Evolutionary conservation across 2,329 filamentous ascomycete species (phyloP), one percentile per base, ranked within the genome.

Genomic region (Tolypocladium sp.): DNA sequence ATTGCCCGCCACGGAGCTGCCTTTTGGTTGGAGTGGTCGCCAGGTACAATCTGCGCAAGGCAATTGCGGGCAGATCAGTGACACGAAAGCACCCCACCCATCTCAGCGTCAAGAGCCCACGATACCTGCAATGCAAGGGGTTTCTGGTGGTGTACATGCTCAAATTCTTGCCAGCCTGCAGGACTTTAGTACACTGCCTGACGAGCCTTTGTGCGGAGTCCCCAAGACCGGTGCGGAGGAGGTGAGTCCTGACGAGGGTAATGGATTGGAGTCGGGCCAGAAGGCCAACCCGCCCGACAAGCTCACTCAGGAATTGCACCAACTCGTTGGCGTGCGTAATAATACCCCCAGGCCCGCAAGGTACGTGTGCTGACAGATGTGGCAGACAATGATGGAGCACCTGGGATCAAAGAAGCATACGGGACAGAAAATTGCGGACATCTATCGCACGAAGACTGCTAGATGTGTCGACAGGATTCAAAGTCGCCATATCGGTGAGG

Each of bases 281-380:
- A 30, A 37, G 17, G 20, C 8, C 6, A 25, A 7, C 10, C 4
- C 51, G n/a, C n/a, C 38, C 1, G 58, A 59, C 17, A 35, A 30
- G 12, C 22, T 62, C 15, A 35, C 51, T 10, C 54, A 56, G 20
- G 44, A 59, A 7, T 15, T 71, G 12, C 64, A 70, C 40, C 59
- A 42, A 12, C 49, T 68, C 20, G 62, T 70, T 20, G 63, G 68
- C 49, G 69, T 71, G 61, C 62, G 67, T 63, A 22, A 7, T 20
- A 33, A 5, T n/a, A 3, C 15, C 8, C 8, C n/a, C 5, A 2
- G 17, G 9, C n/a, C 3, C 15, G n/a, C 33, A 12, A n/a, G 17
- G 6, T 25, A 1, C 17, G 17, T 33, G 4, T n/a, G 30, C 60
- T 62, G 38, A 60, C 57, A 22, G n/a, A 37, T 3, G 15, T 30